Conservation (phyloP, 2,329 filamentous ascomycete genomes). For the Neofusicoccum umdonicola region DNA sequence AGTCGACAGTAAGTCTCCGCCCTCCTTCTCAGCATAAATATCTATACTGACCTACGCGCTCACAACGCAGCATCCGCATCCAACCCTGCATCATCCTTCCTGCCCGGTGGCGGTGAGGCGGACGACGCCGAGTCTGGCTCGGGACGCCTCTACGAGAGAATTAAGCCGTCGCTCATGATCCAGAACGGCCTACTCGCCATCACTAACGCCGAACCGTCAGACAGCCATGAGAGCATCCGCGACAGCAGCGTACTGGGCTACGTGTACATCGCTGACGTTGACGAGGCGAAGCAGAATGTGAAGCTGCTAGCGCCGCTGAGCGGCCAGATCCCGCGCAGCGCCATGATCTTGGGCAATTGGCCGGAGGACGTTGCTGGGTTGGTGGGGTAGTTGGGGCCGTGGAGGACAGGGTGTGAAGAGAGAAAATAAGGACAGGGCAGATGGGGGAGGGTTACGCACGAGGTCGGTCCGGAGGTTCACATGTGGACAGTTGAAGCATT, state of each 20-base stretch:
- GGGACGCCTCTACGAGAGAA: conserved; percentile 56
- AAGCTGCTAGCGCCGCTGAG: conserved; percentile 81
- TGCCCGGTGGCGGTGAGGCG: conserved; percentile 46
- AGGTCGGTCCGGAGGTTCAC: too few species aligned
- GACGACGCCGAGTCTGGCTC: conserved; percentile 43
- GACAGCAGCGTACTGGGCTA: conserved; percentile 88
- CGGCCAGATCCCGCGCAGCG: conserved; percentile 73
- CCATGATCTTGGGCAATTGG: conserved; percentile 81
- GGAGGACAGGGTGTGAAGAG: background rate
- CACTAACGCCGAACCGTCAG: conserved; percentile 70
- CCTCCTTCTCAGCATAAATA: too few species aligned
- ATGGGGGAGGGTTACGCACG: background rate
- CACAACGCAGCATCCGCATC: background rate
- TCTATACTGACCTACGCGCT: background rate
- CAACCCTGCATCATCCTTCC: conserved; percentile 25
- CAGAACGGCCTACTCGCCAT: conserved; percentile 82
- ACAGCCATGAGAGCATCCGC: conserved; percentile 69
- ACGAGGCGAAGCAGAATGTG: conserved; percentile 77
- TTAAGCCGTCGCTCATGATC: conserved; percentile 65
- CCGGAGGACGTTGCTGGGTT: conserved; percentile 81
- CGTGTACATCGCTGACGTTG: conserved; percentile 87
- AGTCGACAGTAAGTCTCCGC: conserved; percentile 52
- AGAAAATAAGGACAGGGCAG: background rate
- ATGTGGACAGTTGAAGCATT: too few species aligned
- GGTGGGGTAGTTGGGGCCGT: conserved; percentile 37